Conservation (phyloP, 1,139 yeast genomes). For the Yamadazyma buinensis region DNA sequence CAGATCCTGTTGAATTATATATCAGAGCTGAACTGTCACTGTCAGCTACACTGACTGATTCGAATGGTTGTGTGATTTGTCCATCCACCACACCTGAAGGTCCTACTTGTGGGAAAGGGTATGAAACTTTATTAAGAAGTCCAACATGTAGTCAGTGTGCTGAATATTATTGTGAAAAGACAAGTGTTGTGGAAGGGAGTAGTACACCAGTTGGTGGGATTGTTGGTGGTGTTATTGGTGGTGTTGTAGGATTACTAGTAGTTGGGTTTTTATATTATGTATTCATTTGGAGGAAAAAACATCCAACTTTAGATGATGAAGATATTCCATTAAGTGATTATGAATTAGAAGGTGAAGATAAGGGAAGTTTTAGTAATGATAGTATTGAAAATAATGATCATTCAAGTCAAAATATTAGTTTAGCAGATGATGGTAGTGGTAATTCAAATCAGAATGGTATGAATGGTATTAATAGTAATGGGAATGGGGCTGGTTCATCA, state of each 20-base stretch:
- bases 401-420: background rate
- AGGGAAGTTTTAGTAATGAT: conserved; percentile 14
- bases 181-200: conserved; percentile 9
- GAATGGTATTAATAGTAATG: background rate
- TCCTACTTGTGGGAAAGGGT: conserved; percentile 51
- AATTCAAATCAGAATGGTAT: background rate
- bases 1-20: background rate
- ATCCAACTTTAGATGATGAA: conserved; percentile 23
- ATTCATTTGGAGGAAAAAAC: conserved; percentile 27
- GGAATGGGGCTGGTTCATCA: conserved; percentile 1
- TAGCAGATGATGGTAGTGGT: too few species aligned
- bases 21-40: background rate
- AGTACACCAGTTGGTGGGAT: conserved; percentile 48
- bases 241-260: conserved; percentile 32
- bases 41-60: conserved; percentile 10
- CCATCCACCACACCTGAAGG: conserved; percentile 36
- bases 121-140: conserved; percentile 48
- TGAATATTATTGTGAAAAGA: conserved; percentile 44
- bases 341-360: conserved; percentile 20
- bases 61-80: conserved; percentile 50
- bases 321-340: conserved; percentile 19
- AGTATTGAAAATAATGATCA: conserved; percentile 4
- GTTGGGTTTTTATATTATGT: conserved; percentile 34
- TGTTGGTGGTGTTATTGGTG: conserved; percentile 64
- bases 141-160: conserved; percentile 61